Conservation (phyloP, 2,329 filamentous ascomycete species). For the Diaporthe batatas region DNA sequence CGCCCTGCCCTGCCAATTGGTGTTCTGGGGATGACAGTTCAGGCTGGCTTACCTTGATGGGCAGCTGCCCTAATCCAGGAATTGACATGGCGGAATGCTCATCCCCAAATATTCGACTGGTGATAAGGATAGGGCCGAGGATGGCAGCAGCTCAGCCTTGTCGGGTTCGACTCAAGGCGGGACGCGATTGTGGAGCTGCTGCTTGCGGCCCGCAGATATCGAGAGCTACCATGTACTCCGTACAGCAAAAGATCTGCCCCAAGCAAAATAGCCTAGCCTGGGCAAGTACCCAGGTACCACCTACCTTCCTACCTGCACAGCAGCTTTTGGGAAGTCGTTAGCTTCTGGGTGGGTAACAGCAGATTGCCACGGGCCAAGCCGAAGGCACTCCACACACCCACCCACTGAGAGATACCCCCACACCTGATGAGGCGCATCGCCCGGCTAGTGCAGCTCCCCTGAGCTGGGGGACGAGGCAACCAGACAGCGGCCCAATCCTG, state of each 20-base stretch:
- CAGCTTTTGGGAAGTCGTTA: neutral
- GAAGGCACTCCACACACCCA: constrained; percentile 19
- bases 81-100: constrained; percentile 71
- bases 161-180: constrained; percentile 7
- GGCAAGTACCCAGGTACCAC: constrained; percentile 11
- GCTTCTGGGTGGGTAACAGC: constrained; percentile 23
- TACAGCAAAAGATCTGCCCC: constrained; percentile 5
- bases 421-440: constrained; percentile 22
- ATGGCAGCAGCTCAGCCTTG: constrained; percentile 37
- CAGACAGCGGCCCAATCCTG: constrained; percentile 18
- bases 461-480: constrained; percentile 18
- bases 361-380: constrained; percentile 31
- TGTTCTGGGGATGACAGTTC: too few relatives aligned
- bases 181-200: constrained; percentile 24
- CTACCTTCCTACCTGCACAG: neutral
- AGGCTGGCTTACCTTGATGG: constrained; percentile 63
- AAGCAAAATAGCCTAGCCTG: neutral
- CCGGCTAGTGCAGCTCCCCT: constrained; percentile 26
- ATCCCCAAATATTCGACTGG: constrained; percentile 41
- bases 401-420: constrained; percentile 30
- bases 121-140: neutral
- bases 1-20: neutral
- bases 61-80: constrained; percentile 78
- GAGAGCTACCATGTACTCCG: neutral
- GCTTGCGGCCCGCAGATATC: constrained; percentile 1